phyloP scores from a whole-genome alignment of 2,329 filamentous ascomycete species.

The Trichoderma sp. region DNA sequence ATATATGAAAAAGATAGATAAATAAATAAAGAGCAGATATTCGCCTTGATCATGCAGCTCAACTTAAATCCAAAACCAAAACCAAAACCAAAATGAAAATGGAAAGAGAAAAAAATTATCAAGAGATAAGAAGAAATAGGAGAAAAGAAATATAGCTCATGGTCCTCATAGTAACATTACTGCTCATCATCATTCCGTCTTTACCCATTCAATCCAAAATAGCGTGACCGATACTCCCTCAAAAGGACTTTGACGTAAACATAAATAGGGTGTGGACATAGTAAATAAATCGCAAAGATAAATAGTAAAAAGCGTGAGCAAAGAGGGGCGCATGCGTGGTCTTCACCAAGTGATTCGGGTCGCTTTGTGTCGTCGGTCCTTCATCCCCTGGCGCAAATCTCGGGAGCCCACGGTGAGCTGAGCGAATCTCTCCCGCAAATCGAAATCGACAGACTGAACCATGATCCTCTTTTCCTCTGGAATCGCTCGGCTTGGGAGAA shows the following conservation, averaged over 20 bases:
- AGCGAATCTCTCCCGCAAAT: slow-evolving; percentile 53
- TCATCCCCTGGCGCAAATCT: slow-evolving; percentile 47
- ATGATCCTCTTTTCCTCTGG: slow-evolving; percentile 58
- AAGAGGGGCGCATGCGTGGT: not conserved
- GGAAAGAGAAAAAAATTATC: not conserved
- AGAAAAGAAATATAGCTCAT: not conserved
- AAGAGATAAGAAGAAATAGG: not conserved
- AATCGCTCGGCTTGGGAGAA: slow-evolving; percentile 34
- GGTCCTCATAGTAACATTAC: not conserved
- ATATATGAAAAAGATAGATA: not conserved
- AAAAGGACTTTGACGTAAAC: not conserved
- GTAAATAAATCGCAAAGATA: not conserved
- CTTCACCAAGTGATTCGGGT: slow-evolving; percentile 52
- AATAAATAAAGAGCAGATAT: not conserved
- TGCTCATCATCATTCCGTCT: not conserved
- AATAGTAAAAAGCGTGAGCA: not conserved
- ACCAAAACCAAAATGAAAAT: not conserved
- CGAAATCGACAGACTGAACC: slow-evolving; percentile 58
- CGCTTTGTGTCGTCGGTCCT: slow-evolving; percentile 49
- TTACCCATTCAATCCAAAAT: not conserved
- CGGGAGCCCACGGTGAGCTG: slow-evolving; percentile 56
- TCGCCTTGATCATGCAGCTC: not conserved
- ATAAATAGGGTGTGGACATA: too few species aligned
- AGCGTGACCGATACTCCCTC: not conserved
- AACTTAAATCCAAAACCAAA: not conserved